Percentiles rank a stretch among this genome's conserved stretches.
Conservation (phyloP, 2,329 filamentous ascomycete genomes). For the Ceratocystis colombiana region DNA sequence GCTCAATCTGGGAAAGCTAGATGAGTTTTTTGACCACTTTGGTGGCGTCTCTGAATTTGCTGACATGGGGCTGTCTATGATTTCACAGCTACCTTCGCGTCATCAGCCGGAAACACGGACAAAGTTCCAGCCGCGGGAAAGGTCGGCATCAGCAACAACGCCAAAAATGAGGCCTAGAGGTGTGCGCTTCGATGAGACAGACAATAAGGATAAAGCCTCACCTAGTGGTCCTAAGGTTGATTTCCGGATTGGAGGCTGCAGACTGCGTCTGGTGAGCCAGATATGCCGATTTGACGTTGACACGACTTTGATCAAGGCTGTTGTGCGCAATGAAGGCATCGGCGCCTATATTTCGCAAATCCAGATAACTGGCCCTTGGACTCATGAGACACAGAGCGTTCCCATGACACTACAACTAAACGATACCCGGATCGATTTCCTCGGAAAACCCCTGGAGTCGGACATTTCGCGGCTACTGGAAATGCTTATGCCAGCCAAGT, state of each 20-base stretch:
- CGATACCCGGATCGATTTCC: slow-evolving; percentile 62
- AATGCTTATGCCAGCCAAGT: slow-evolving; percentile 81
- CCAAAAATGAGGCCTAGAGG: slow-evolving; percentile 41
- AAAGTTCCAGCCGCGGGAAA: background rate
- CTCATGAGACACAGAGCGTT: slow-evolving; percentile 39
- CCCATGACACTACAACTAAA: slow-evolving; percentile 53
- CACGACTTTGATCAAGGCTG: slow-evolving; percentile 71
- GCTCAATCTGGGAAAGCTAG: slow-evolving; percentile 68
- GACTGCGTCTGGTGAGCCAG: slow-evolving; percentile 66
- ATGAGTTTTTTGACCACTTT: slow-evolving; percentile 80
- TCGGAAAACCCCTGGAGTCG: slow-evolving; percentile 60
- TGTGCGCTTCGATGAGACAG: slow-evolving; percentile 48
- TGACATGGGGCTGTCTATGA: slow-evolving; percentile 75
- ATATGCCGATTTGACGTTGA: slow-evolving; percentile 64
- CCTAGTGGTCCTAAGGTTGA: slow-evolving; percentile 53
- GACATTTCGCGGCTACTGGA: slow-evolving; percentile 76
- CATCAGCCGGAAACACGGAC: slow-evolving; percentile 26
- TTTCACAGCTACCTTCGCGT: slow-evolving; percentile 54
- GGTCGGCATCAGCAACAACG: slow-evolving; percentile 26
- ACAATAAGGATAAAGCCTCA: slow-evolving; percentile 37
- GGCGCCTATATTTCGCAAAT: slow-evolving; percentile 65
- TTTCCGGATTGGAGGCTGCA: slow-evolving; percentile 62
- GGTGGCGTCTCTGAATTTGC: slow-evolving; percentile 86
- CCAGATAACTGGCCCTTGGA: slow-evolving; percentile 58
- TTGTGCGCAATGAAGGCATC: slow-evolving; percentile 62